phyloP scores from a whole-genome alignment of 2,329 filamentous ascomycete species.

The Bipolaris oryzae region DNA sequence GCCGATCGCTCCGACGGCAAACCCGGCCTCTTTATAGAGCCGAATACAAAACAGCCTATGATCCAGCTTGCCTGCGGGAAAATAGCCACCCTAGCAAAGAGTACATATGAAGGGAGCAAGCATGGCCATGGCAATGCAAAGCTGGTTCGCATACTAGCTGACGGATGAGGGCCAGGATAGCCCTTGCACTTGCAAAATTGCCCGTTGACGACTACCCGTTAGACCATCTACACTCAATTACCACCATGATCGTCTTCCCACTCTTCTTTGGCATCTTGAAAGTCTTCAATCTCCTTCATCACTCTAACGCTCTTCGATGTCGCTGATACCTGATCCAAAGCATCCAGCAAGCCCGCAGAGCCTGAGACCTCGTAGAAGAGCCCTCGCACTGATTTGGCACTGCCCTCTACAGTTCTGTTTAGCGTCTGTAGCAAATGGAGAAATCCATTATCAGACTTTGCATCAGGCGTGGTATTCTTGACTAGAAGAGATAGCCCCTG shows the following conservation, averaged over 20 bases:
- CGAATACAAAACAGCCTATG: not conserved
- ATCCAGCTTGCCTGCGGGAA: constrained; percentile 8
- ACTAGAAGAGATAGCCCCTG: not conserved
- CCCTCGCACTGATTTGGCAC: not conserved
- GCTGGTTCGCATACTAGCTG: constrained; percentile 2
- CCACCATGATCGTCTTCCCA: not conserved
- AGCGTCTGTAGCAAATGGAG: not conserved
- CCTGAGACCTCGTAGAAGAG: constrained; percentile 3
- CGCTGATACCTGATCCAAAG: not conserved
- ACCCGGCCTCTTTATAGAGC: constrained; percentile 14
- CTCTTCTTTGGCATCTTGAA: constrained; percentile 5
- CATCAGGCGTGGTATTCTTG: not conserved
- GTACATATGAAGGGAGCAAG: constrained; percentile 12
- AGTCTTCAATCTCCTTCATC: constrained; percentile 4
- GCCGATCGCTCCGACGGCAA: not conserved
- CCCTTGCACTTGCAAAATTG: not conserved
- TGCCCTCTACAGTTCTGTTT: not conserved
- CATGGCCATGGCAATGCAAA: constrained; percentile 9
- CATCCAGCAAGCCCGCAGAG: not conserved
- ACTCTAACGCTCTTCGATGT: not conserved
- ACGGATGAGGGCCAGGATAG: not conserved
- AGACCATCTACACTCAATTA: not conserved
- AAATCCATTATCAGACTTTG: not conserved
- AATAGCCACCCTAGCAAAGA: not conserved
- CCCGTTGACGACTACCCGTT: not conserved